A percentile compares a stretch with the other conserved stretches of the same genome.
Conservation (phyloP, 139 green algal genomes). For the Chlamydomonas eustigma region DNA sequence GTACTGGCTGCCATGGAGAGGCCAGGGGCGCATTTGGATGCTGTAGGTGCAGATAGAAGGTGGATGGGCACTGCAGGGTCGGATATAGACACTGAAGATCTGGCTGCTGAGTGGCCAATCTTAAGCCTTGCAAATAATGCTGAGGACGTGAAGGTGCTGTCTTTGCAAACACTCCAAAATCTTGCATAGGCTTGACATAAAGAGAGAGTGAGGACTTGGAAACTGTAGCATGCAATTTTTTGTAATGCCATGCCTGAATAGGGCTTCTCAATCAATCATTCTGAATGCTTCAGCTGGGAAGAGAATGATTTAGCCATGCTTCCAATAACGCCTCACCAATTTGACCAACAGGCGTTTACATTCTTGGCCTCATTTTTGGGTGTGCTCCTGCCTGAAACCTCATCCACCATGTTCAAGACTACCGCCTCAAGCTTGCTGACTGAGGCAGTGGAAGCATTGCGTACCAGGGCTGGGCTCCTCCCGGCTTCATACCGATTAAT, state of each 20-base stretch:
- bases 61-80: too few species aligned
- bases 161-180: too few species aligned
- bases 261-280: too few species aligned
- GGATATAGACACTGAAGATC: background rate
- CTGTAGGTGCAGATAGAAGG: background rate
- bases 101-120: background rate
- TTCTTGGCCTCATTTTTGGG: background rate
- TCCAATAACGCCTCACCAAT: background rate
- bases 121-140: background rate
- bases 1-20: background rate
- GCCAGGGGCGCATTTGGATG: too few species aligned
- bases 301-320: too few species aligned
- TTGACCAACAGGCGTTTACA: background rate
- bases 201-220: too few species aligned
- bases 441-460: background rate
- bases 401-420: background rate
- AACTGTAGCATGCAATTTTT: too few species aligned
- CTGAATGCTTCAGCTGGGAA: too few species aligned
- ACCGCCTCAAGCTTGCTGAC: background rate
- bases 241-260: too few species aligned
- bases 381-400: background rate
- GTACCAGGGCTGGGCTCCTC: background rate
- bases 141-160: background rate
- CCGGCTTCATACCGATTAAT: background rate
- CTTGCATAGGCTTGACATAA: too few species aligned